Evolutionary conservation across 805 yeast species (phyloP), one percentile per base, ranked within the genome.

Genomic region (Barnettozyma californica): DNA sequence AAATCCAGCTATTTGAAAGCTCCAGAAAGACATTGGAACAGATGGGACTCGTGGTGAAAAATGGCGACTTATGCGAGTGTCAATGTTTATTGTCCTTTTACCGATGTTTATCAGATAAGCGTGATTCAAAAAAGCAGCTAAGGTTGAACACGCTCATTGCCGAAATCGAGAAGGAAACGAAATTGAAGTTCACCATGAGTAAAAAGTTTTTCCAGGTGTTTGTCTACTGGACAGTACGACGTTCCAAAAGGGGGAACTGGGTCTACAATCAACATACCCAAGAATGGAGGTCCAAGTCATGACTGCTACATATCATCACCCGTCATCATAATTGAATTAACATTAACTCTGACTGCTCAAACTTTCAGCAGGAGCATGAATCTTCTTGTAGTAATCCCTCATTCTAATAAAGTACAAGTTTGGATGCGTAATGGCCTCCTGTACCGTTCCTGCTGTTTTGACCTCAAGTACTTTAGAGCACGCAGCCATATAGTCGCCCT

Each of bases 381-480:
- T 41, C 42, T 59, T 63, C 50, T 67, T 68, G 46, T 77, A 83
- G 50, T 81, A 67, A 53, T 80, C 81, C 53, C 84, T 70, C 25
- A 87, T 80, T 57, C 95, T 75, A 54, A 86, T 92, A 63, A 84
- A 92, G 67, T 90, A 94, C 53, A 84, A 75, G 61, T 91, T 90
- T 5, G 99, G 98, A 68, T 90, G 96, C 16, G 78, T 78, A 48
- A 92, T 64, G 45, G 62, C 56, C 43, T 67, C 61, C 37, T 61
- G 56, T 23, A 71, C 57, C 45, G 74, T 65, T 51, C 74, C 73
- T 47, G 71, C 71, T 57, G 81, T 84, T 27, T 88, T 77, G 16
- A 79, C 65, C 60, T 91, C 97, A 66, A 88, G 87, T 3, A 88
- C 96, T 60, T 87, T 77, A 0, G 97, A 84, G 64, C 97, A 91